These are phyloP conservation scores for Babesia microti DNA, from an alignment of 169 alveolate species.

Conservation along the genomic window DNA sequence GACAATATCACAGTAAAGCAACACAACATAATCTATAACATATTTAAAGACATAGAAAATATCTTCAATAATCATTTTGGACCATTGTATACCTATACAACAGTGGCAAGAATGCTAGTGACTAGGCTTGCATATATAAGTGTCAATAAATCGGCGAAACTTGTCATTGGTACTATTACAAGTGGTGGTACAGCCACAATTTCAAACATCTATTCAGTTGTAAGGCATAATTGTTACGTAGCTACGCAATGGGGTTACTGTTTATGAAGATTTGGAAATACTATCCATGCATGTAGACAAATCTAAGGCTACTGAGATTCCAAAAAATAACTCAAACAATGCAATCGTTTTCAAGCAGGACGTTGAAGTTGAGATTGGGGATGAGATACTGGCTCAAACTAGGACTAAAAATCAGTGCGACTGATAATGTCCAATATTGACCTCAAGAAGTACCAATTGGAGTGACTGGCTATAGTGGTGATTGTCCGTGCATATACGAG, in stretches of 20 bases:
- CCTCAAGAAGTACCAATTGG: constrained; percentile 4
- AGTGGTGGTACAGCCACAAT: constrained; percentile 41
- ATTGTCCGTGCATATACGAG: not conserved
- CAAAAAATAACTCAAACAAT: constrained; percentile 33
- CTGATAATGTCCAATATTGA: constrained; percentile 26
- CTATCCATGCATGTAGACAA: constrained; percentile 56
- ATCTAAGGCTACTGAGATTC: constrained; percentile 37
- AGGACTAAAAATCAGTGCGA: constrained; percentile 36
- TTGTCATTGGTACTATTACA: constrained; percentile 50
- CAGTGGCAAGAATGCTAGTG: constrained; percentile 48
- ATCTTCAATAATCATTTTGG: constrained; percentile 44
- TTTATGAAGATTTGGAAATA: constrained; percentile 29
- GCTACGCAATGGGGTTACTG: constrained; percentile 23
- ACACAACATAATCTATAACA: constrained; percentile 74
- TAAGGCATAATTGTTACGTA: constrained; percentile 32
- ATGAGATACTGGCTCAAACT: constrained; percentile 37
- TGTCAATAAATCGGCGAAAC: constrained; percentile 48
- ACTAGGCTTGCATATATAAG: constrained; percentile 48
- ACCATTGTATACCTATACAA: constrained; percentile 35
- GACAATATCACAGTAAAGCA: not conserved
- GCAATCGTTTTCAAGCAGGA: constrained; percentile 23
- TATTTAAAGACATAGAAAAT: constrained; percentile 66
- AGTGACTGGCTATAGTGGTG: not conserved
- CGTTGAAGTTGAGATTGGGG: constrained; percentile 11
- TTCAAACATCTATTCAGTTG: constrained; percentile 20